Base-by-base conservation (phyloP, 345 rosid species). In the Moricandia arvensis region DNA sequence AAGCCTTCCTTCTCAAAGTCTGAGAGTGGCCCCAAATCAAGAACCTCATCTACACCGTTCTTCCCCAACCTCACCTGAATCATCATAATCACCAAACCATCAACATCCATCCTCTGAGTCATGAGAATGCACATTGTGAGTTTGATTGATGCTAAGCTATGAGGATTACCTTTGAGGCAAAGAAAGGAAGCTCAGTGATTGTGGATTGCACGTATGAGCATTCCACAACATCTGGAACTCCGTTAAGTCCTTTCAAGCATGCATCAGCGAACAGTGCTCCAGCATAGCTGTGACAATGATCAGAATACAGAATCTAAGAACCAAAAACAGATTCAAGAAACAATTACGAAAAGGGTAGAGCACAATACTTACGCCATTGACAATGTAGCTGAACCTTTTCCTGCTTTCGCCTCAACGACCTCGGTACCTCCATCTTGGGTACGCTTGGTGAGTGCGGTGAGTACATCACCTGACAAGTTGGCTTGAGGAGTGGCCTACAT, bases 341-440 rank as follows among this genome's bases (percentile, higher is more conserved):
- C 12, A 33, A n/a, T 7, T 10, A 21, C 1, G 6, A 51, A 30
- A 29, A 61, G 7, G 12, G 8, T 3, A 9, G 1, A 59, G 4
- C 17, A 57, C 18, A 59, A 1, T 59, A 87, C 95, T 85, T 86
- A 93, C 93, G 93, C 95, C 95, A 93, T 87, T 24, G 96, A 93
- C 78, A 90, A 73, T 59, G 96, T 90, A 16, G 98, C 95, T 45
- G 96, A 93, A 58, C 98, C 98, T 79, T 87, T 93, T 83, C 98
- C 95, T 72, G 96, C 95, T 85, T 89, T 93, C 1, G 98, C 98
- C 81, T 93, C 94, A 34, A 90, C 96, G 41, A 93, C 98, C 77
- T 90, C 91, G 0, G 93, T 90, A 66, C 97, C 97, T 71, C 96
- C 96, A 73, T 90, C 96, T 80, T 89, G 96, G 15, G 97, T 93